phyloP scores from a whole-genome alignment of 345 rosid species.

The Ceriops zippeliana region DNA sequence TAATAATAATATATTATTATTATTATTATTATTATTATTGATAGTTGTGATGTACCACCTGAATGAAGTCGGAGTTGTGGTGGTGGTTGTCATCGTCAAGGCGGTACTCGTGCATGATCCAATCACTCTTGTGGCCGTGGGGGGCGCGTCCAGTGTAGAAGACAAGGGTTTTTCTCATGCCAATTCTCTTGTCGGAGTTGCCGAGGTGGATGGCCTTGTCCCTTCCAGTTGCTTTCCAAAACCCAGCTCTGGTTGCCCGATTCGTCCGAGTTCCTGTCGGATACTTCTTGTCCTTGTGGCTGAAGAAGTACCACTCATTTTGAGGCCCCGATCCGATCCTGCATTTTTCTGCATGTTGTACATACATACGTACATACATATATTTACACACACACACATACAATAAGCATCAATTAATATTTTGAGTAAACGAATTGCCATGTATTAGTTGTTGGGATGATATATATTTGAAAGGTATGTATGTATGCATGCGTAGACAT shows the following conservation, averaged over 20 bases:
- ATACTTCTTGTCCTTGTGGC: slow-evolving; percentile 98
- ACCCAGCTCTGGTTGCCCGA: slow-evolving; percentile 93
- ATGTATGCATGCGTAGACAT: not conserved
- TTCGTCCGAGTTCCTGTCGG: slow-evolving; percentile 97
- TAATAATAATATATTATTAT: too few relatives aligned
- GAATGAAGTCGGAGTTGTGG: slow-evolving; percentile 45
- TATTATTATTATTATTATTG: too few relatives aligned
- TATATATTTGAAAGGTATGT: not conserved
- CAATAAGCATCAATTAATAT: not conserved
- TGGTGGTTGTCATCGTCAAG: slow-evolving; percentile 42
- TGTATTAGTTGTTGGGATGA: not conserved
- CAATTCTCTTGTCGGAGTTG: slow-evolving; percentile 64
- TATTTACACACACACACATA: too few relatives aligned
- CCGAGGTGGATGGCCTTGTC: slow-evolving; percentile 84
- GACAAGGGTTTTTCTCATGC: slow-evolving; percentile 96
- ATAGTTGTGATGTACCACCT: slow-evolving; percentile 32
- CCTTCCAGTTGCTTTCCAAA: slow-evolving; percentile 99
- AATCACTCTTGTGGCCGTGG: slow-evolving; percentile 93
- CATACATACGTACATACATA: not conserved
- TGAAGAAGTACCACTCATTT: slow-evolving; percentile 97
- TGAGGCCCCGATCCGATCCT: slow-evolving; percentile 94
- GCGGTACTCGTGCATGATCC: slow-evolving; percentile 99
- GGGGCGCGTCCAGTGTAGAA: slow-evolving; percentile 99
- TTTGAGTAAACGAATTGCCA: too few relatives aligned
- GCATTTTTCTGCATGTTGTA: slow-evolving; percentile 60